Percentiles rank a stretch among this genome's conserved stretches.
These are phyloP conservation scores for Paramecium primaurelia DNA, from an alignment of 73 alveolate species.

Conservation along the genomic window DNA sequence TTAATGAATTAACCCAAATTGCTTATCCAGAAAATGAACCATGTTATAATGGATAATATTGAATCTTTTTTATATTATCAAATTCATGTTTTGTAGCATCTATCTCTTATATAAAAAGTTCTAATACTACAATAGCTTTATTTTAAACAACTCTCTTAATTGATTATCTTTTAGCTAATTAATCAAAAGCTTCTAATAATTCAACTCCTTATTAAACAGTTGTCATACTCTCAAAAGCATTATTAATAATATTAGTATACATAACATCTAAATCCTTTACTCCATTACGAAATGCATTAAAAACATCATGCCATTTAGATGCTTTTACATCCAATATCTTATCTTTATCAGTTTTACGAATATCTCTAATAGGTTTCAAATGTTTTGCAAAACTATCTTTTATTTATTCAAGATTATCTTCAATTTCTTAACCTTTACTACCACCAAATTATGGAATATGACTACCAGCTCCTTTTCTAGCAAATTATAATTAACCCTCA, in stretches of 20 bases:
- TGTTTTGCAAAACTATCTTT: conserved; percentile 91
- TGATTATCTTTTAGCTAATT: conserved; percentile 93
- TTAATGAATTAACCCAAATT: conserved; percentile 80
- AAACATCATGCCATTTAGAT: conserved; percentile 99
- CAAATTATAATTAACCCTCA: conserved; percentile 96
- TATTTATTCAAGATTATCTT: conserved; percentile 87
- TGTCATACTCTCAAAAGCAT: conserved; percentile 97
- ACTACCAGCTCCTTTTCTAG: conserved; percentile 84
- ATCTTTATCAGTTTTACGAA: conserved; percentile 82
- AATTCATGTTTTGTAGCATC: conserved; percentile 75
- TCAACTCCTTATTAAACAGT: conserved; percentile 98
- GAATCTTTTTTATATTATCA: conserved; percentile 79
- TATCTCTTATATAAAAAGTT: conserved; percentile 76
- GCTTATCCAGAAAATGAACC: conserved; percentile 86
- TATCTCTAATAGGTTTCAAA: conserved; percentile 74
- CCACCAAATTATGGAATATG: conserved; percentile 98
- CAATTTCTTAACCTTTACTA: conserved; percentile 95
- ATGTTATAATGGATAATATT: conserved; percentile 79
- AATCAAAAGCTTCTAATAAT: conserved; percentile 97
- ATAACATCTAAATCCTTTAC: conserved; percentile 92
- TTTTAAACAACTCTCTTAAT: conserved; percentile 93
- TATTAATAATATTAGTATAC: conserved; percentile 93
- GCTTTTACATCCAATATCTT: conserved; percentile 97
- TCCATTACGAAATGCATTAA: conserved; percentile 71
- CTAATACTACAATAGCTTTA: conserved; percentile 91